phyloP scores from a whole-genome alignment of 805 yeast genomes.

The Cyberlindnera mississippiensis region DNA sequence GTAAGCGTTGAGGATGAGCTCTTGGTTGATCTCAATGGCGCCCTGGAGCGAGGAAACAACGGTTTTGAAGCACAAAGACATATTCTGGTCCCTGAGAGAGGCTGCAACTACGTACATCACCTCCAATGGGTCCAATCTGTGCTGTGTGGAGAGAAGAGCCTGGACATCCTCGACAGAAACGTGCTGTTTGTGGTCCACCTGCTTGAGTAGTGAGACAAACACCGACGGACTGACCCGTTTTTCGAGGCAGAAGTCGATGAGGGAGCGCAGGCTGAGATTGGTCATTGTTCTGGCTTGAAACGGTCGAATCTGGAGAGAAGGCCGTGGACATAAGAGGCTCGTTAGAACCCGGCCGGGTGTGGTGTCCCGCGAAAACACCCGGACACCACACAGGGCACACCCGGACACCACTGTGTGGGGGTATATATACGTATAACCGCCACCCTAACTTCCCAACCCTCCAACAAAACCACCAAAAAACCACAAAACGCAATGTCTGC shows the following conservation, averaged over 20 bases:
- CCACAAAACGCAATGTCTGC: constrained; percentile 8
- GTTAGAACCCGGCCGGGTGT: too few relatives aligned
- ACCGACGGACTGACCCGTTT: constrained; percentile 15
- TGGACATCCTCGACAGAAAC: constrained; percentile 14
- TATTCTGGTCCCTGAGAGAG: constrained; percentile 13
- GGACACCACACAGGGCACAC: too few relatives aligned
- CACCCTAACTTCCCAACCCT: too few relatives aligned
- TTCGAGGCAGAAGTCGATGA: constrained; percentile 18
- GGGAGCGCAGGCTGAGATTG: constrained; percentile 4
- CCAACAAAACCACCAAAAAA: too few relatives aligned
- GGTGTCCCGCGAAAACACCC: too few relatives aligned
- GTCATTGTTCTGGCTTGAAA: constrained; percentile 4
- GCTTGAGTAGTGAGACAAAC: constrained; percentile 22
- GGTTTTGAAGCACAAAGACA: constrained; percentile 11
- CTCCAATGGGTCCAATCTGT: constrained; percentile 21
- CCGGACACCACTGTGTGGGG: too few relatives aligned
- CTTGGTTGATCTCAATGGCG: constrained; percentile 20
- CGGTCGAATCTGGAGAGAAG: too few relatives aligned
- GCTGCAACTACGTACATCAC: constrained; percentile 17
- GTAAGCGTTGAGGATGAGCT: constrained; percentile 14
- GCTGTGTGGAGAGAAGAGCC: constrained; percentile 6
- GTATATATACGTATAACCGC: too few relatives aligned
- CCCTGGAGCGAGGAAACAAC: constrained; percentile 10
- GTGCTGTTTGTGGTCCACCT: constrained; percentile 22
- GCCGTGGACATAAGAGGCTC: too few relatives aligned